These are phyloP conservation scores for Millerago galiae DNA, from an alignment of 805 yeast genomes.

Conservation along the genomic window DNA sequence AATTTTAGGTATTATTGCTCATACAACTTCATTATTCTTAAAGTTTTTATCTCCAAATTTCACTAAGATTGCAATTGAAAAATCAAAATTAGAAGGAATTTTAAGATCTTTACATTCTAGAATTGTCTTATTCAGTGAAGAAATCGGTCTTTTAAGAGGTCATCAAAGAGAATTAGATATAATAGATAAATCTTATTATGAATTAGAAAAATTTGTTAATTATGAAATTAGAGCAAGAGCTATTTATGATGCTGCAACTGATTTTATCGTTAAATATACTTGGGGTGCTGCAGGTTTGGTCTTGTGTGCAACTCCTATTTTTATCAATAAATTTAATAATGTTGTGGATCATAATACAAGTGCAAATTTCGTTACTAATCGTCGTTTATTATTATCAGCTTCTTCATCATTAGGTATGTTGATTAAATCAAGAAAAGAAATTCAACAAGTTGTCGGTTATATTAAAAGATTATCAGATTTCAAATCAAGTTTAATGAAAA, in stretches of 20 bases:
- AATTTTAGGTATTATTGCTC: conserved; percentile 73
- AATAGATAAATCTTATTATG: conserved; percentile 75
- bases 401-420: conserved; percentile 85
- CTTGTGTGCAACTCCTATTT: conserved; percentile 84
- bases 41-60: conserved; percentile 84
- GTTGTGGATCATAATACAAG: conserved; percentile 44
- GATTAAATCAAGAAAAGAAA: conserved; percentile 75
- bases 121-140: conserved; percentile 73
- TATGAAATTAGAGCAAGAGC: conserved; percentile 72
- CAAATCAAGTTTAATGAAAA: conserved; percentile 52
- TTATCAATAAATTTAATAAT: conserved; percentile 43
- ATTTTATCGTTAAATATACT: conserved; percentile 81
- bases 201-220: conserved; percentile 69
- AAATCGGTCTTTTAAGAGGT: conserved; percentile 80
- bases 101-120: conserved; percentile 79
- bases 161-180: conserved; percentile 71
- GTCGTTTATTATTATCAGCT: conserved; percentile 76
- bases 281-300: conserved; percentile 95
- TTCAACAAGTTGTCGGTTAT: conserved; percentile 80
- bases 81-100: conserved; percentile 78
- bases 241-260: conserved; percentile 77
- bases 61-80: conserved; percentile 68
- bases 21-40: conserved; percentile 67
- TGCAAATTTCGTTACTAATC: conserved; percentile 83
- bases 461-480: conserved; percentile 69